Conservation (phyloP, 2,329 filamentous ascomycete species). For the Neopestalotiopsis sp. region DNA sequence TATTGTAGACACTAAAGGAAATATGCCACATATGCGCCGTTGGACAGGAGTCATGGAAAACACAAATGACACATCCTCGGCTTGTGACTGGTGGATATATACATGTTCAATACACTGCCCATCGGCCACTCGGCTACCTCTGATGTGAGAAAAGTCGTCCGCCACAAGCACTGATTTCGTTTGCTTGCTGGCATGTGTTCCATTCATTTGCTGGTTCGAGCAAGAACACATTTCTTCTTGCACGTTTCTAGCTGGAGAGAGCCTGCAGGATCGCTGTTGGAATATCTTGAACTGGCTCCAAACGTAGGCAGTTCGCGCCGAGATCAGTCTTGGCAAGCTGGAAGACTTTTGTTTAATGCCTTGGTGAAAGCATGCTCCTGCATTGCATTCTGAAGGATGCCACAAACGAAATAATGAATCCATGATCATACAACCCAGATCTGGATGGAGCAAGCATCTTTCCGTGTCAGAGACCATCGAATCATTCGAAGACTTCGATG, state of each 20-base stretch:
- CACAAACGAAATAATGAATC: not conserved
- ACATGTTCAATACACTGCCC: not conserved
- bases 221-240: not conserved
- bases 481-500: too few relatives aligned
- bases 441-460: too few relatives aligned
- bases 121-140: not conserved
- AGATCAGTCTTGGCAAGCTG: not conserved
- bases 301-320: not conserved
- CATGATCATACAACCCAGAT: too few relatives aligned
- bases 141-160: not conserved
- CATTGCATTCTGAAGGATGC: not conserved
- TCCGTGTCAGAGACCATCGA: too few relatives aligned
- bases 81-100: constrained; percentile 14
- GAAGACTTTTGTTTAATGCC: not conserved
- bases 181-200: not conserved
- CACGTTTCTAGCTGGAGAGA: not conserved
- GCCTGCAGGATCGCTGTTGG: not conserved
- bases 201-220: not conserved
- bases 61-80: not conserved
- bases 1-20: not conserved
- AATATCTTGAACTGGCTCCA: not conserved
- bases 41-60: too few relatives aligned
- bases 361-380: not conserved
- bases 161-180: not conserved
- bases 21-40: too few relatives aligned